Base-by-base conservation (phyloP, 495 filamentous ascomycete species). In the Beverwykella pulmonaria region DNA sequence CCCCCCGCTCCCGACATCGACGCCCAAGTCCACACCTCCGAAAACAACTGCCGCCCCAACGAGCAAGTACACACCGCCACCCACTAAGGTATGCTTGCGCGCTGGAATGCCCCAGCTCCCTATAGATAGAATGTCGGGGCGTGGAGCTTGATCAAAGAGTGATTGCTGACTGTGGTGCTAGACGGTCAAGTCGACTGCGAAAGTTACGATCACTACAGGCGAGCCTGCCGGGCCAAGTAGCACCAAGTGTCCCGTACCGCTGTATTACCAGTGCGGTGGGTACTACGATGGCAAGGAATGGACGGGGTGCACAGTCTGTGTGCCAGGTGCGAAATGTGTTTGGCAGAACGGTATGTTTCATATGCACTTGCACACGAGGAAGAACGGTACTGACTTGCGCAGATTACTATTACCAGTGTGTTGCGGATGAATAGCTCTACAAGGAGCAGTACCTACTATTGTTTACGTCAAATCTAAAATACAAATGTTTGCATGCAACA, bases 351-450 rank as follows among this genome's bases (percentile, higher is more conserved):
- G 67, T 65, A 61, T 3, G 61, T 58, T 48, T 46, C 19, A 32
- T n/a, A 10, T 15, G 14, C 26, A 17, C 30, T 14, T 44, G 32
- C 32, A 34, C 12, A 12, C 25, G 17, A 10, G 19, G 17, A 39
- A 41, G 44, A 49, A 17, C 3, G 12, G 23, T 67, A 36, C 50
- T 63, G 22, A 57, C n/a, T 9, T 6, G 3, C 2, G 14, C 55
- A 69, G 67, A 69, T 5, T 69, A 15, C 14, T 69, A 69, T 30
- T 54, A 61, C 30, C 67, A 69, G 39, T 69, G 67, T 59, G 67
- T 69, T 53, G 67, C 61, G 17, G 61, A 54, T 5, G 61, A 62
- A 17, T 41, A 52, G 26, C 8, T 49, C 26, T 17, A 12, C n/a
- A n/a, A n/a, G n/a, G n/a, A n/a, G n/a, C n/a, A n/a, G n/a, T n/a